Evolutionary conservation across 257 asterid genomes (phyloP), one percentile per base, ranked within the genome.

Genomic region (Plectranthus barbatus): DNA sequence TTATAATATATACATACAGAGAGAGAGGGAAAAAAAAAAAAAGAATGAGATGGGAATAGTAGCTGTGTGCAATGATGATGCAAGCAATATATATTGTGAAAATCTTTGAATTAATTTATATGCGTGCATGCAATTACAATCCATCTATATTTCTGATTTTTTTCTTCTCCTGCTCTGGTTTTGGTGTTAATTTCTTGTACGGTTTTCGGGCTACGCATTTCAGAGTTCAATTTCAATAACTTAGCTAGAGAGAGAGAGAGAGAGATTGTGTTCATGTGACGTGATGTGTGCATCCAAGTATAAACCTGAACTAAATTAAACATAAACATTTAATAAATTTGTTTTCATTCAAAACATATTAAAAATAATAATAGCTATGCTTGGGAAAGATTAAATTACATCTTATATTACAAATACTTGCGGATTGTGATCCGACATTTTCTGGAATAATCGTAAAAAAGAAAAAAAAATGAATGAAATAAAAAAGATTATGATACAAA

Each of bases 101-200:
- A 81, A 87, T 87, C 88, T 85, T 83, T 79, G 79, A 31, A 66
- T 81, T 79, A 56, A 81, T 77, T 79, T 86, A 74, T 54, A 64
- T 60, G 56, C 70, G 67, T 73, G 76, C 81, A 70, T 72, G 85
- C 81, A 79, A 71, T 84, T 76, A 60, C 68, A 34, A 55, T 31
- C 19, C 31, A 6, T 56, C 77, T 46, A 20, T 55, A 24, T 46
- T 4, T 46, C 12, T 7, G 37, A 2, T 53, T 69, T 36, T 12
- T 45, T 15, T 19, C 11, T 26, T 26, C 31, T 26, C 31, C 9
- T 55, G 31, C 21, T 34, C 40, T 24, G 49, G 19, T 44, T 47
- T 31, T 29, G 63, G 67, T 56, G 59, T 61, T 61, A 34, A 63
- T 20, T 76, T 62, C 9, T 48, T 51, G 85, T 77, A 77, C 81